A percentile compares a stretch with the other conserved stretches of the same genome.
These are phyloP conservation scores for Fusarium beomiforme DNA, from an alignment of 2,329 filamentous ascomycete genomes.

Conservation along the genomic window DNA sequence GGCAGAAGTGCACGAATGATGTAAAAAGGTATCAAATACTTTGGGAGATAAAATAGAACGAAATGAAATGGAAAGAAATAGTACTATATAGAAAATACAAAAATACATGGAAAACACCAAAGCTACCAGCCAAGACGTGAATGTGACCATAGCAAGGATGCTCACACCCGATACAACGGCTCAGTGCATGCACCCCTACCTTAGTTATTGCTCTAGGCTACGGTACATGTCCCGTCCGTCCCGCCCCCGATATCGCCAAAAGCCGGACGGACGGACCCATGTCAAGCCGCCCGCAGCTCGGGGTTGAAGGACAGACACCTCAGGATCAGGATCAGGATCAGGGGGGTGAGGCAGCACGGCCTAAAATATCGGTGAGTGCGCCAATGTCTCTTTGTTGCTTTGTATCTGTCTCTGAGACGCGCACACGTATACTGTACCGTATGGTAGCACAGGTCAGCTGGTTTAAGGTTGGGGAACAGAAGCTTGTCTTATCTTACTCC, in stretches of 20 bases:
- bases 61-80: not conserved
- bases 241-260: constrained; percentile 33
- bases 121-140: not conserved
- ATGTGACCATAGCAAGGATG: not conserved
- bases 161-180: constrained; percentile 7
- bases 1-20: too few relatives aligned
- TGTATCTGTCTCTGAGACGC: not conserved
- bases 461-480: not conserved
- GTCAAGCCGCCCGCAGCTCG: constrained; percentile 14
- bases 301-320: constrained; percentile 13
- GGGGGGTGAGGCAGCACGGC: too few relatives aligned
- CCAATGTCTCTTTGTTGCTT: constrained; percentile 1
- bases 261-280: constrained; percentile 14
- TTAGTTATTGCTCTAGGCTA: not conserved
- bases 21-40: not conserved
- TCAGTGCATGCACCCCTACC: not conserved
- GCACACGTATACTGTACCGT: constrained; percentile 2
- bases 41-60: not conserved
- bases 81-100: not conserved
- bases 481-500: not conserved
- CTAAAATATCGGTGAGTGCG: constrained; percentile 36
- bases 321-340: constrained; percentile 4
- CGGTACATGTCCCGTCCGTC: not conserved
- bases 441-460: constrained; percentile 5
- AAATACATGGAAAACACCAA: not conserved